Percentiles rank a stretch among this genome's conserved stretches.
Evolutionary conservation across 225 moss, liverwort and hornwort genomes (phyloP).

Genomic region (Sphagnum tenellum): DNA sequence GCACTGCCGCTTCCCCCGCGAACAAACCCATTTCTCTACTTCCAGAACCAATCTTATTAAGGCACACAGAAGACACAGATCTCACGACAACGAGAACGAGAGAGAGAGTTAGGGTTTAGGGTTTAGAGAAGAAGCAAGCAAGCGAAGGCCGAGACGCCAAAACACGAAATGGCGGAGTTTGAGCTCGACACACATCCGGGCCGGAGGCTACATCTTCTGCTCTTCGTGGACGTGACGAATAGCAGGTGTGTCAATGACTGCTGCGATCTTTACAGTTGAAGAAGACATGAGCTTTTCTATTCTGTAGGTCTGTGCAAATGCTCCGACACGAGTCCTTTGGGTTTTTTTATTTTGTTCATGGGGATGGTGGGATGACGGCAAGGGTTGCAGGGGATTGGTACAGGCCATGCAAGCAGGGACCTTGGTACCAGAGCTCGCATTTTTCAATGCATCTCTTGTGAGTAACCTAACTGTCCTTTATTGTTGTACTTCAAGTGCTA

Average conservation of each 20-base stretch:
- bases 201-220: slow-evolving; percentile 62
- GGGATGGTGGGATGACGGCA: not conserved
- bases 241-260: slow-evolving; percentile 37
- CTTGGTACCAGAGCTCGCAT: slow-evolving; percentile 70
- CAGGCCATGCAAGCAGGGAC: slow-evolving; percentile 66
- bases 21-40: too few relatives aligned
- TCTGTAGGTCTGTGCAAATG: too few relatives aligned
- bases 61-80: too few relatives aligned
- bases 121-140: too few relatives aligned
- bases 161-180: slow-evolving; percentile 40
- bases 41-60: too few relatives aligned
- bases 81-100: too few relatives aligned
- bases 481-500: not conserved
- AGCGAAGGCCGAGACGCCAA: too few relatives aligned
- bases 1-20: too few relatives aligned
- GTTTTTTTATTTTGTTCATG: not conserved
- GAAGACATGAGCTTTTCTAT: too few relatives aligned
- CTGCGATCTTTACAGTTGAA: not conserved
- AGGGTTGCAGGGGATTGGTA: slow-evolving; percentile 55
- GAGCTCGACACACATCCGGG: slow-evolving; percentile 63
- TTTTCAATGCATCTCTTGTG: slow-evolving; percentile 75
- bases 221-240: slow-evolving; percentile 64
- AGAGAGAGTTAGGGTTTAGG: too few relatives aligned
- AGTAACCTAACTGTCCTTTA: slow-evolving; percentile 10
- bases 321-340: not conserved